A percentile compares a stretch with the other conserved stretches of the same genome.
Evolutionary conservation across 768 basidiomycete species (phyloP).

Genomic region (Serendipita vermifera): DNA sequence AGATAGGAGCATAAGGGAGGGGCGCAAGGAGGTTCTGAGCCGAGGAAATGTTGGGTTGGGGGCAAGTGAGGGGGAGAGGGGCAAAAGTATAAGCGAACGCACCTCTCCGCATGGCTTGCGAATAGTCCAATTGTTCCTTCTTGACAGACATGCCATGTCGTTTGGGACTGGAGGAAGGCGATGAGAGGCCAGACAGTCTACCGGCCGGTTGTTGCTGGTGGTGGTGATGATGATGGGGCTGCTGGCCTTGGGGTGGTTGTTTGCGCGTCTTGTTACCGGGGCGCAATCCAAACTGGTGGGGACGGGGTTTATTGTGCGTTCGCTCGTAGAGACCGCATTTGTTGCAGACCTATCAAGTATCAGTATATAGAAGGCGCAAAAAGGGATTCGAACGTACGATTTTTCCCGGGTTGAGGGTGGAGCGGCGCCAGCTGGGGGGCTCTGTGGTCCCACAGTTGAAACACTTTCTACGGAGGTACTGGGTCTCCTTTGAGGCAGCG

Average conservation of each 20-base stretch:
- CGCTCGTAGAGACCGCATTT: conserved; percentile 88
- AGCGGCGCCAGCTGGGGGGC: conserved; percentile 77
- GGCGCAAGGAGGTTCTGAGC: not conserved
- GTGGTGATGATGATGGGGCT: not conserved
- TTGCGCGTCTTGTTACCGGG: conserved; percentile 77
- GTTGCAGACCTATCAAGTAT: conserved; percentile 50
- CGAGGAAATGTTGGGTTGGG: not conserved
- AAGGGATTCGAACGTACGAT: conserved; percentile 33
- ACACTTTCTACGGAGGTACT: conserved; percentile 76
- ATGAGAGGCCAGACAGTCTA: too few species aligned
- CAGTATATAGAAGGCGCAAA: not conserved
- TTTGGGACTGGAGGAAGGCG: conserved; percentile 4
- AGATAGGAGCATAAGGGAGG: too few species aligned
- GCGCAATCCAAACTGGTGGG: conserved; percentile 73
- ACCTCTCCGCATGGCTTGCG: conserved; percentile 7
- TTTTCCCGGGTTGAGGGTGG: conserved; percentile 79
- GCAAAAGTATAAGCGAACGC: not conserved
- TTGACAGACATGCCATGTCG: conserved; percentile 1
- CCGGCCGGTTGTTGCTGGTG: not conserved
- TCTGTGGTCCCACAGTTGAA: conserved; percentile 90
- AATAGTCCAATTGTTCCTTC: conserved; percentile 1
- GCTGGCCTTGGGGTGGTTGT: too few species aligned
- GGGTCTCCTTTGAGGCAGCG: conserved; percentile 80
- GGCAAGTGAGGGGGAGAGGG: not conserved
- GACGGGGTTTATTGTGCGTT: conserved; percentile 70